Evolutionary conservation across 192 early-diverging fungal genomes (phyloP).

Genomic region (Backusella luteola): DNA sequence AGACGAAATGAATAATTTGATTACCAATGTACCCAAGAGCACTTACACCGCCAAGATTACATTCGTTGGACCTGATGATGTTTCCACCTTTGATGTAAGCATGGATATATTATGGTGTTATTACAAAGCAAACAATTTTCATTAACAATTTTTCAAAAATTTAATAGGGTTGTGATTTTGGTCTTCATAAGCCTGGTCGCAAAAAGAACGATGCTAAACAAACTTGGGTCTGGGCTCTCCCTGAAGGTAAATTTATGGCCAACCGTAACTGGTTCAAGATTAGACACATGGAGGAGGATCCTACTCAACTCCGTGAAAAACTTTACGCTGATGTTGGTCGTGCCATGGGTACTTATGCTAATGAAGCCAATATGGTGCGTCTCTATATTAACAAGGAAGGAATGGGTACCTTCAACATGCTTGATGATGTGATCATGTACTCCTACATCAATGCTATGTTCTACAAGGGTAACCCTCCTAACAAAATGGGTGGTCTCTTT

Average conservation of each 20-base stretch:
- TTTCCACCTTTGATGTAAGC: constrained; percentile 37
- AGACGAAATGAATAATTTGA: constrained; percentile 19
- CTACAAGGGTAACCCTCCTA: constrained; percentile 32
- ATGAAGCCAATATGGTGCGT: constrained; percentile 46
- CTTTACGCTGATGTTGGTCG: constrained; percentile 42
- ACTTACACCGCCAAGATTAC: constrained; percentile 33
- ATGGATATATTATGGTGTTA: constrained; percentile 11
- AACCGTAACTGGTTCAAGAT: constrained; percentile 46
- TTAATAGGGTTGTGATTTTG: constrained; percentile 38
- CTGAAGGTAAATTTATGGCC: constrained; percentile 18
- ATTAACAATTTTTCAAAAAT: not conserved
- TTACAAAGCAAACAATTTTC: not conserved
- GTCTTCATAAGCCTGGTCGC: constrained; percentile 47
- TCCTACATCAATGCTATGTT: constrained; percentile 44
- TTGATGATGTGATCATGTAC: constrained; percentile 45
- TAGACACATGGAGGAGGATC: constrained; percentile 49
- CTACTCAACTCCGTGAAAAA: constrained; percentile 52
- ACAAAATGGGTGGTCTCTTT: constrained; percentile 37
- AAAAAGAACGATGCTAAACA: constrained; percentile 54
- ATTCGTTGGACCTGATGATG: constrained; percentile 36
- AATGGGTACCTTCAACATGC: constrained; percentile 47
- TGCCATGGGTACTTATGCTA: constrained; percentile 43
- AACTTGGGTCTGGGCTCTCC: constrained; percentile 42
- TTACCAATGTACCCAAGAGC: constrained; percentile 17
- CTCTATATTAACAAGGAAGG: constrained; percentile 42